Percentiles rank a stretch among this genome's conserved stretches.
Evolutionary conservation across 352 stramenopile genomes (phyloP).

Genomic region (Globisporangium recalcitrans): DNA sequence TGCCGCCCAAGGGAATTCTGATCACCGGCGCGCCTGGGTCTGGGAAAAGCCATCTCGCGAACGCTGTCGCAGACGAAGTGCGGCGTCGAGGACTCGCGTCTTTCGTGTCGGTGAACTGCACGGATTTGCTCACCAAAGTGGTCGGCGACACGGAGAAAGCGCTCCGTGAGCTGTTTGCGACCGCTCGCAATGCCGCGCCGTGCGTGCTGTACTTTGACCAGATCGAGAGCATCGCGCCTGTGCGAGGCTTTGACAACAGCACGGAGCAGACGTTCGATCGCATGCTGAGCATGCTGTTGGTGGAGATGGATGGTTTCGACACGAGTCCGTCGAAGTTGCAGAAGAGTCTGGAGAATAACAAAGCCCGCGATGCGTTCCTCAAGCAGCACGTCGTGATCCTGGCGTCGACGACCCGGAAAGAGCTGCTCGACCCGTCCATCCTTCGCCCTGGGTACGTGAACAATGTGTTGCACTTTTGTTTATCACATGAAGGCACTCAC

Average conservation of each 20-base stretch:
- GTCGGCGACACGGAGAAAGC: slow-evolving; percentile 88
- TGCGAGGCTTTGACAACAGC: slow-evolving; percentile 87
- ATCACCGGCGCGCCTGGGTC: slow-evolving; percentile 98
- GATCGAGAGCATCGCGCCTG: slow-evolving; percentile 85
- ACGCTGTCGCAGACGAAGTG: slow-evolving; percentile 57
- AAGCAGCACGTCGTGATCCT: slow-evolving; percentile 84
- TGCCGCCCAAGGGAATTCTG: slow-evolving; percentile 95
- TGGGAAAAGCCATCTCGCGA: slow-evolving; percentile 96
- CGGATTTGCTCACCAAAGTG: slow-evolving; percentile 87
- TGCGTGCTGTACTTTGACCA: slow-evolving; percentile 90
- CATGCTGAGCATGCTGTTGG: slow-evolving; percentile 86
- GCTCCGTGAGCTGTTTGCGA: slow-evolving; percentile 84
- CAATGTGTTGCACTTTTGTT: background rate
- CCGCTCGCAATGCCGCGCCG: slow-evolving; percentile 76
- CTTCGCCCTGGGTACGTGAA: slow-evolving; percentile 69
- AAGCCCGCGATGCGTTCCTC: slow-evolving; percentile 55
- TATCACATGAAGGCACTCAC: background rate
- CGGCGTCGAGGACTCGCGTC: slow-evolving; percentile 58
- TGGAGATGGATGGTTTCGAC: slow-evolving; percentile 89
- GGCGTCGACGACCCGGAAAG: slow-evolving; percentile 69
- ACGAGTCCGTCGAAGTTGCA: slow-evolving; percentile 33
- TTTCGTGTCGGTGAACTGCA: slow-evolving; percentile 86
- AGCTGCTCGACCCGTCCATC: slow-evolving; percentile 80
- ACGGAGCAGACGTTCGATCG: slow-evolving; percentile 91
- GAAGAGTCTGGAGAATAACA: slow-evolving; percentile 26